A percentile compares a stretch with the other conserved stretches of the same genome.
These are phyloP conservation scores for Linnemannia zychae DNA, from an alignment of 192 early-diverging fungal species.

Conservation along the genomic window DNA sequence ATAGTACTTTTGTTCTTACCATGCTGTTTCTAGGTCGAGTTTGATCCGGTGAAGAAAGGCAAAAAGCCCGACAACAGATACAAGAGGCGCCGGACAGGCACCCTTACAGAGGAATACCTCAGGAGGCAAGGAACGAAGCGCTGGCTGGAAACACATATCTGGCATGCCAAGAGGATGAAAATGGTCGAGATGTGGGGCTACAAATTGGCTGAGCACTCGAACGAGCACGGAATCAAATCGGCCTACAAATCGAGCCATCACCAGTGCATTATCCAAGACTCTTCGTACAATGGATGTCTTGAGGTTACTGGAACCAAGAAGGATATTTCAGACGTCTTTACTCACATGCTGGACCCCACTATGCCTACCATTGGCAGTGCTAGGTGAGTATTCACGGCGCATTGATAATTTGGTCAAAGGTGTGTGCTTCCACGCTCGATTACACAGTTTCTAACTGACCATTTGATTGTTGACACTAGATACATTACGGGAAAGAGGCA, in stretches of 20 bases:
- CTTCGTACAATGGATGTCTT: conserved; percentile 82
- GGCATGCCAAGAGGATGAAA: conserved; percentile 98
- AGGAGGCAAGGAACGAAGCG: conserved; percentile 69
- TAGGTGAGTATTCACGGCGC: conserved; percentile 17
- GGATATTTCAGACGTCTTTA: conserved; percentile 66
- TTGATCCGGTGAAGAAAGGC: conserved; percentile 57
- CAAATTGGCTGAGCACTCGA: conserved; percentile 83
- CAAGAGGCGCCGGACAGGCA: conserved; percentile 58
- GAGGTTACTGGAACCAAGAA: conserved; percentile 73
- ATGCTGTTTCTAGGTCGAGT: conserved; percentile 28
- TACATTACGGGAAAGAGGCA: conserved; percentile 72
- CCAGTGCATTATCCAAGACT: conserved; percentile 86
- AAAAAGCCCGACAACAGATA: conserved; percentile 59
- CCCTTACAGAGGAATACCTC: conserved; percentile 63
- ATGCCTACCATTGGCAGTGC: conserved; percentile 61
- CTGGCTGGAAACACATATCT: conserved; percentile 98
- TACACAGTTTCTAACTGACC: too few relatives aligned
- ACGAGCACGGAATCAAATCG: conserved; percentile 86
- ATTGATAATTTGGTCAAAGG: too few relatives aligned
- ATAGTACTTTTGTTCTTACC: neutral
- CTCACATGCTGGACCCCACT: conserved; percentile 71
- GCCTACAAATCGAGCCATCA: conserved; percentile 82
- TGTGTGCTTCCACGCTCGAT: too few relatives aligned
- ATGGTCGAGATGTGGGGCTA: conserved; percentile 91
- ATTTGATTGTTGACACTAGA: conserved; percentile 43